Evolutionary conservation across 768 basidiomycete genomes (phyloP).

Genomic region (Trametes cubensis): DNA sequence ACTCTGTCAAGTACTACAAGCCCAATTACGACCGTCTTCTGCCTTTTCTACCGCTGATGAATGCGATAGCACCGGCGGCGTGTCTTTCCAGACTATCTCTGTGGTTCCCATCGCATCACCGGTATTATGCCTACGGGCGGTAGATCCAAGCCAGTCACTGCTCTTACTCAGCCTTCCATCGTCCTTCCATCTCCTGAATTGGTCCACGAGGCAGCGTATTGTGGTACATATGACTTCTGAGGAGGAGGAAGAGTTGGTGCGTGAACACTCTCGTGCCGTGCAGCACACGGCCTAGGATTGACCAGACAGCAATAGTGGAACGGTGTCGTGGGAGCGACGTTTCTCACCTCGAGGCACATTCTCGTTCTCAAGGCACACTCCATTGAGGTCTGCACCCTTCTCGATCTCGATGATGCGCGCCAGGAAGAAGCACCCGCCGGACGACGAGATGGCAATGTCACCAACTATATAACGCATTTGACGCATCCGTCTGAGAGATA

Average conservation of each 20-base stretch:
- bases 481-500: background rate
- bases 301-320: slow-evolving; percentile 37
- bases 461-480: background rate
- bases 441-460: background rate
- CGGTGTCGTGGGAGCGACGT: slow-evolving; percentile 45
- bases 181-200: slow-evolving; percentile 43
- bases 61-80: background rate
- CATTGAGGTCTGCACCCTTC: slow-evolving; percentile 47
- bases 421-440: background rate
- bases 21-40: slow-evolving; percentile 9
- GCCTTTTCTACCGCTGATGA: background rate
- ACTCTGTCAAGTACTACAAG: slow-evolving; percentile 20
- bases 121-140: slow-evolving; percentile 20
- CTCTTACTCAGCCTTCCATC: slow-evolving; percentile 34
- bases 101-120: slow-evolving; percentile 18
- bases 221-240: slow-evolving; percentile 29
- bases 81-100: slow-evolving; percentile 3
- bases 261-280: slow-evolving; percentile 8
- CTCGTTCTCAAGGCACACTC: slow-evolving; percentile 55
- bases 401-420: background rate
- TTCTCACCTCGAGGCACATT: slow-evolving; percentile 51
- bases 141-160: slow-evolving; percentile 32
- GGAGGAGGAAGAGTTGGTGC: slow-evolving; percentile 39
- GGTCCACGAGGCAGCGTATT: slow-evolving; percentile 34
- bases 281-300: too few relatives aligned